These are phyloP conservation scores for Herpetospermum pedunculosum DNA, from an alignment of 306 rosid species.

Conservation along the genomic window DNA sequence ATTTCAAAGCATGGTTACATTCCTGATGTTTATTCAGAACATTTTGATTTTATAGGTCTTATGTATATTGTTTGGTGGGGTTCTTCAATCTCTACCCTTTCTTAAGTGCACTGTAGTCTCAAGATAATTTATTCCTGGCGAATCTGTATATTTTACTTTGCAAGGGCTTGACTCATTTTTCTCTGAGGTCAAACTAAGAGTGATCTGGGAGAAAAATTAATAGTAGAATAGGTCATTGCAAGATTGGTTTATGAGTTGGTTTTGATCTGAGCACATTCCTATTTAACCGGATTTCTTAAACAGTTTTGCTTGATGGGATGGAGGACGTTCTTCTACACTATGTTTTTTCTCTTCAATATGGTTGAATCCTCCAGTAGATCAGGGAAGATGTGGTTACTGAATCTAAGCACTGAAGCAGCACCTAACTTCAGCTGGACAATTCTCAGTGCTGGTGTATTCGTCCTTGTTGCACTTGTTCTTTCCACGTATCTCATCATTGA, in stretches of 20 bases:
- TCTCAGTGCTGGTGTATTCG: constrained; percentile 74
- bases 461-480: constrained; percentile 65
- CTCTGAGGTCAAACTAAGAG: background rate
- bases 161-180: background rate
- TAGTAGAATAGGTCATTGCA: background rate
- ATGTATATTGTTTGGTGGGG: background rate
- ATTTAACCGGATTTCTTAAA: constrained; percentile 1
- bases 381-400: constrained; percentile 42
- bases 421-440: constrained; percentile 61
- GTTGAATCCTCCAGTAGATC: constrained; percentile 64
- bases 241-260: background rate
- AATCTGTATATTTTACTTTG: background rate
- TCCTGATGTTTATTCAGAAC: background rate
- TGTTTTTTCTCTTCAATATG: constrained; percentile 32
- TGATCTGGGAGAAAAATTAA: background rate
- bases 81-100: background rate
- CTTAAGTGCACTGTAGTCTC: background rate
- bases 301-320: constrained; percentile 43
- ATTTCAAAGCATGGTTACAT: background rate
- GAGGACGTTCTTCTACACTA: constrained; percentile 35
- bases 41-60: background rate
- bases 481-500: constrained; percentile 81
- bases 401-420: constrained; percentile 36
- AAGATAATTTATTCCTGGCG: background rate
- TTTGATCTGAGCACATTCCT: constrained; percentile 4